Conservation (phyloP, 148 eudicot genomes). For the Talinum fruticosum region DNA sequence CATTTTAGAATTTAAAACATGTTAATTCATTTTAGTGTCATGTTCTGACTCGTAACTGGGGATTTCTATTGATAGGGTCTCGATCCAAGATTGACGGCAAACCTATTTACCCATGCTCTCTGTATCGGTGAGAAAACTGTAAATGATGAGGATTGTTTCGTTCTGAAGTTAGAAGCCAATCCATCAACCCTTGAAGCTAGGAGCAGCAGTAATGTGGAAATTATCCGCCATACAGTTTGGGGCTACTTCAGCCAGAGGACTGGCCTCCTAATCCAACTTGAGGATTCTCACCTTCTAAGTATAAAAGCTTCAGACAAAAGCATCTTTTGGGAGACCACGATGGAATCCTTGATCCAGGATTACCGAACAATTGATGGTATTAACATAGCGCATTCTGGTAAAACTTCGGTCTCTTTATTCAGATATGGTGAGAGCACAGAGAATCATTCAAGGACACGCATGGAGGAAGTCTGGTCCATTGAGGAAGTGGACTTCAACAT, state of each 20-base stretch:
- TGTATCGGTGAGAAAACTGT: constrained; percentile 76
- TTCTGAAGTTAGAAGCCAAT: constrained; percentile 69
- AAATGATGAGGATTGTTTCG: constrained; percentile 76
- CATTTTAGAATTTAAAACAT: background rate
- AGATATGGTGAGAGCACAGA: constrained; percentile 68
- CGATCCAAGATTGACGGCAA: constrained; percentile 84
- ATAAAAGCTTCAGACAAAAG: constrained; percentile 53
- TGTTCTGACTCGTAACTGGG: constrained; percentile 3
- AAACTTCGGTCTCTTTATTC: constrained; percentile 57
- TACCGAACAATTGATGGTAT: constrained; percentile 71
- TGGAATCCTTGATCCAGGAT: constrained; percentile 74
- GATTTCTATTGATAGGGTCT: constrained; percentile 56
- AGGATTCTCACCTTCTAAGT: constrained; percentile 77
- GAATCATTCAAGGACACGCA: constrained; percentile 59
- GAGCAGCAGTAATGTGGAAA: constrained; percentile 75
- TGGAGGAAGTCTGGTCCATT: constrained; percentile 85
- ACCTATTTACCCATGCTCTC: constrained; percentile 61
- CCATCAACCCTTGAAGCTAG: constrained; percentile 57
- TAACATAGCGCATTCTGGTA: constrained; percentile 75
- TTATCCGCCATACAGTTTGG: constrained; percentile 78
- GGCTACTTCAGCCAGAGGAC: constrained; percentile 94
- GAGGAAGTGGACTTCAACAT: constrained; percentile 91
- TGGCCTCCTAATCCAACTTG: constrained; percentile 69
- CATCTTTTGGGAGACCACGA: constrained; percentile 91
- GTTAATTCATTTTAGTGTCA: background rate